These are phyloP conservation scores for Hypoxylon rickii DNA, from an alignment of 495 filamentous ascomycete species.

Conservation along the genomic window DNA sequence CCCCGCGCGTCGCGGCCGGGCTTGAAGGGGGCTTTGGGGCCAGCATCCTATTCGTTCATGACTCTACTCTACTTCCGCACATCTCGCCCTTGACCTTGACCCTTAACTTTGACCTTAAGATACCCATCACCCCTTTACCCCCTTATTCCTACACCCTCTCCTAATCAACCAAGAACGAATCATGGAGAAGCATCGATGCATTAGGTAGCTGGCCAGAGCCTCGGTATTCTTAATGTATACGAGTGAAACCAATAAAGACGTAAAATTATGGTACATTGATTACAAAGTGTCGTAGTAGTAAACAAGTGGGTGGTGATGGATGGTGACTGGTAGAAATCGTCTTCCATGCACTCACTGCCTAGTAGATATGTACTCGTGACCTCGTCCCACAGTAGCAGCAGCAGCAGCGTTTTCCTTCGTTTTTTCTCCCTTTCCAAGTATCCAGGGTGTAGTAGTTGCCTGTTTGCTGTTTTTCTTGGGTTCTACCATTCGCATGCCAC, in stretches of 20 bases:
- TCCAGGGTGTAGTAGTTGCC: background rate
- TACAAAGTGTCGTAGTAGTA: constrained; percentile 25
- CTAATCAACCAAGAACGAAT: too few species aligned
- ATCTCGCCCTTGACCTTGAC: too few species aligned
- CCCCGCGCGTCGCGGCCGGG: constrained; percentile 25
- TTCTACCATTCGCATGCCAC: background rate
- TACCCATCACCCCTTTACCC: constrained; percentile 19
- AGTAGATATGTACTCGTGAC: too few species aligned
- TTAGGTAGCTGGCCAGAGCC: too few species aligned
- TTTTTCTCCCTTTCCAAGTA: background rate
- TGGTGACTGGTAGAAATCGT: constrained; percentile 5
- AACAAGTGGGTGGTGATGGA: too few species aligned
- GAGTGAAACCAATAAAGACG: constrained; percentile 11
- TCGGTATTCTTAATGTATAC: constrained; percentile 16
- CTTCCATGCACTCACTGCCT: constrained; percentile 20
- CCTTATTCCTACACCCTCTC: constrained; percentile 10
- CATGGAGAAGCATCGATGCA: too few species aligned
- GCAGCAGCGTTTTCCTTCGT: background rate
- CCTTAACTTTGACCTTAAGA: constrained; percentile 20
- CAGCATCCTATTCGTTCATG: too few species aligned
- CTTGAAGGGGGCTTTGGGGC: too few species aligned
- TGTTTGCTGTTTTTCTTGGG: background rate
- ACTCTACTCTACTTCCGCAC: too few species aligned
- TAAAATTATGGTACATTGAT: constrained; percentile 40
- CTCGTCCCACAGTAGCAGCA: constrained; percentile 12